phyloP scores from a whole-genome alignment of 495 filamentous ascomycete species.

The Pyronema domesticum region DNA sequence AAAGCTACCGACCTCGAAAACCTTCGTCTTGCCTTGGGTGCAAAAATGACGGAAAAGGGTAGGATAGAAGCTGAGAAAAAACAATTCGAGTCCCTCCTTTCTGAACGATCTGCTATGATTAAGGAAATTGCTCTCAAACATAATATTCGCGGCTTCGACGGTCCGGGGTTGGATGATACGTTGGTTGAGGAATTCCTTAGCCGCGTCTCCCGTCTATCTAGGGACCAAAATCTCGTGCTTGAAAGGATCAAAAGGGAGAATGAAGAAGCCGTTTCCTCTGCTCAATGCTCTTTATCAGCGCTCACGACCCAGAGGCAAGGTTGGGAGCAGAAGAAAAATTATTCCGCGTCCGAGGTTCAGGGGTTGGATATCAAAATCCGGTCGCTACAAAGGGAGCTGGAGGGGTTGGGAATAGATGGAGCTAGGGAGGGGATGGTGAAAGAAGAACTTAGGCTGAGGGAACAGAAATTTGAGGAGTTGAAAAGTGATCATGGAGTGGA shows the following conservation, averaged over 20 bases:
- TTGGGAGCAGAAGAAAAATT: slow-evolving; percentile 56
- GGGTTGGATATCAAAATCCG: slow-evolving; percentile 48
- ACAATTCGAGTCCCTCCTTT: slow-evolving; percentile 63
- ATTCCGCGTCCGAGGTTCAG: slow-evolving; percentile 47
- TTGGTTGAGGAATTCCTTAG: slow-evolving; percentile 61
- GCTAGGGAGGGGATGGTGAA: slow-evolving; percentile 59
- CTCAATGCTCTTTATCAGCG: slow-evolving; percentile 45
- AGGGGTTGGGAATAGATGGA: slow-evolving; percentile 62
- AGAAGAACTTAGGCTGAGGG: slow-evolving; percentile 50
- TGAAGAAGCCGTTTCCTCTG: slow-evolving; percentile 47
- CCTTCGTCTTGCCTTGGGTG: slow-evolving; percentile 38
- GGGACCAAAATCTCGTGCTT: slow-evolving; percentile 59
- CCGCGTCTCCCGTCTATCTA: slow-evolving; percentile 50
- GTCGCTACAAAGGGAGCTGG: slow-evolving; percentile 44
- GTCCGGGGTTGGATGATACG: slow-evolving; percentile 39
- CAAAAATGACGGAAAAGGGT: slow-evolving; percentile 68
- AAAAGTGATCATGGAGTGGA: slow-evolving; percentile 42
- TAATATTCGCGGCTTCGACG: slow-evolving; percentile 65
- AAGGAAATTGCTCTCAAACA: slow-evolving; percentile 62
- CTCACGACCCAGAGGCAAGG: too few species aligned
- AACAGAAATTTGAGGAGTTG: slow-evolving; percentile 40
- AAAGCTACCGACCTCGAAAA: slow-evolving; percentile 45
- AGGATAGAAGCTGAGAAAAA: slow-evolving; percentile 71
- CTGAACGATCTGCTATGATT: slow-evolving; percentile 49
- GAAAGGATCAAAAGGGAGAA: slow-evolving; percentile 50